Conservation (phyloP, 2,329 filamentous ascomycete genomes). For the Geosmithia morbida region DNA sequence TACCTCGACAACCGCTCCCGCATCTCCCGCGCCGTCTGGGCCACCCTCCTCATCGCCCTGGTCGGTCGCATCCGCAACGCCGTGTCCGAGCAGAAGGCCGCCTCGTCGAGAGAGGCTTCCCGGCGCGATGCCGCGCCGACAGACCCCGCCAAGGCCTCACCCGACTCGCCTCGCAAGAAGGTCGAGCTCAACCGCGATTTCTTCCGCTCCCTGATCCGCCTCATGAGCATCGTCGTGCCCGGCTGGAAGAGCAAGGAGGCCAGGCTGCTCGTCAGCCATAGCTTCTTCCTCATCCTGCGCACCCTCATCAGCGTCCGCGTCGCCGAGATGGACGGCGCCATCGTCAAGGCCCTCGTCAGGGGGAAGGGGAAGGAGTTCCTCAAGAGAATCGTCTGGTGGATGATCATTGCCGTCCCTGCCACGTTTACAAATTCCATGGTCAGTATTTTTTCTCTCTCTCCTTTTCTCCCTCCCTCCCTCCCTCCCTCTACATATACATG, state of each 20-base stretch:
- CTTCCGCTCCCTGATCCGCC: constrained; percentile 56
- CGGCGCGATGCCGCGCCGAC: constrained; percentile 16
- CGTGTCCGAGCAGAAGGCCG: constrained; percentile 83
- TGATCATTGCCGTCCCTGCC: constrained; percentile 88
- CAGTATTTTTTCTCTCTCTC: too few species aligned
- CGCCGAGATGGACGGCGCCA: constrained; percentile 82
- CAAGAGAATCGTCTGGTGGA: constrained; percentile 89
- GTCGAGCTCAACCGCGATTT: constrained; percentile 85
- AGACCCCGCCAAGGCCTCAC: constrained; percentile 7
- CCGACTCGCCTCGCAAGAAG: constrained; percentile 46
- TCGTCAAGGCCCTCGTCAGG: constrained; percentile 85
- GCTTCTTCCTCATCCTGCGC: constrained; percentile 77
- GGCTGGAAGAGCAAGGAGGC: constrained; percentile 84
- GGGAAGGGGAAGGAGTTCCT: constrained; percentile 86
- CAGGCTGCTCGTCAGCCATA: constrained; percentile 75
- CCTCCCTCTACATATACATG: neutral
- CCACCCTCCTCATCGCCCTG: constrained; percentile 67
- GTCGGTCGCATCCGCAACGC: constrained; percentile 82
- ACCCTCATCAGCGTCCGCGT: constrained; percentile 93
- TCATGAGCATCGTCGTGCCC: constrained; percentile 80
- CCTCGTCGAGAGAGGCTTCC: constrained; percentile 53
- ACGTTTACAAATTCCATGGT: constrained; percentile 99
- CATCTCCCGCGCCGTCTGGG: constrained; percentile 72
- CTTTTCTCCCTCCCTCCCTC: too few species aligned
- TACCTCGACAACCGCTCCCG: constrained; percentile 70